Percentiles rank a stretch among this genome's conserved stretches.
Conservation (phyloP, 2,329 filamentous ascomycete genomes). For the Beauveria sp. region DNA sequence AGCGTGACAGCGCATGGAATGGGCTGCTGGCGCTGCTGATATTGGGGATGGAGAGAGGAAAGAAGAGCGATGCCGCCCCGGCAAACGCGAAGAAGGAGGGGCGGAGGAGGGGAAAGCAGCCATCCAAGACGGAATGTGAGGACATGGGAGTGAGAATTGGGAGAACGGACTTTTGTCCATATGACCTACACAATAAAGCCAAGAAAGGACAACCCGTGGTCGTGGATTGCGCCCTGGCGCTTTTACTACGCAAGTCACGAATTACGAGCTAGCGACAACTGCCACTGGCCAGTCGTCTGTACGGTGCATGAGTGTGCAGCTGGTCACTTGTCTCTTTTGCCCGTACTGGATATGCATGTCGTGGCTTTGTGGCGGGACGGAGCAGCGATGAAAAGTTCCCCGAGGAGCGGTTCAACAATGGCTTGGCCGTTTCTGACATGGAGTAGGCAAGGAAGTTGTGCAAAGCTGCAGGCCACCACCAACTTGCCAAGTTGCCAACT, state of each 20-base stretch:
- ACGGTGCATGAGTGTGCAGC: neutral
- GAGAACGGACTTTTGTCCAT: neutral
- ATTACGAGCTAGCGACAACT: neutral
- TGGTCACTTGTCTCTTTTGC: neutral
- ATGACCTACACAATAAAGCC: neutral
- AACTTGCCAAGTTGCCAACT: too few species aligned
- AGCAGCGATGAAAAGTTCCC: neutral
- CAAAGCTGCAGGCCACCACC: too few species aligned
- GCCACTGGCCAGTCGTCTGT: neutral
- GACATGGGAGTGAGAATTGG: neutral
- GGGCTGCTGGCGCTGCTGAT: constrained; percentile 2
- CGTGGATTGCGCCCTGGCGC: neutral
- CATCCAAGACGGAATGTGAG: neutral
- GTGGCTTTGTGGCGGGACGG: neutral
- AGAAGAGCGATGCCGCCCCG: neutral
- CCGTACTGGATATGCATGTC: neutral
- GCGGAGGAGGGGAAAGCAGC: neutral
- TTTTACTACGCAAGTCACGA: neutral
- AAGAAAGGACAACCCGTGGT: neutral
- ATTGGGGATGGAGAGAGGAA: neutral
- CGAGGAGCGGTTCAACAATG: neutral
- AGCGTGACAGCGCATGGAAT: constrained; percentile 5
- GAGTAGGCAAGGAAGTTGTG: too few species aligned
- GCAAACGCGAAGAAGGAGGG: neutral
- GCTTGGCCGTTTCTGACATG: too few species aligned